A percentile compares a stretch with the other conserved stretches of the same genome.
These are phyloP conservation scores for Ophiocordyceps camponoti-floridani DNA, from an alignment of 2,329 filamentous ascomycete species.

Conservation along the genomic window DNA sequence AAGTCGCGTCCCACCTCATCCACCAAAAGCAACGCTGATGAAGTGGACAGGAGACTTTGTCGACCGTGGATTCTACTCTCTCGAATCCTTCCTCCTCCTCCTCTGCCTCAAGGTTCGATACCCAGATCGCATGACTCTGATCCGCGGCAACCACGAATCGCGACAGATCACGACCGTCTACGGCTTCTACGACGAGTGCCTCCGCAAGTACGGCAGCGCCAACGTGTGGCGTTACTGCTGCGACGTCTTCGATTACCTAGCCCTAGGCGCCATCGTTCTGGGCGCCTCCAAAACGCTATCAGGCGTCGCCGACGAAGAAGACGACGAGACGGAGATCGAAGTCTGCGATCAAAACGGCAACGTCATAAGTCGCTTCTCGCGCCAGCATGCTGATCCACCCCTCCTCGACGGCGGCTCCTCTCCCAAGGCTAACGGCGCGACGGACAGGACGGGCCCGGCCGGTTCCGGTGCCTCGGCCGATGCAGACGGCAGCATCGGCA, in stretches of 20 bases:
- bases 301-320: constrained; percentile 21
- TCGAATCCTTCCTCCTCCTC: constrained; percentile 92
- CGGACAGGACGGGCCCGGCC: constrained; percentile 44
- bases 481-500: constrained; percentile 63
- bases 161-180: constrained; percentile 98
- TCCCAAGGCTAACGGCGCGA: constrained; percentile 1
- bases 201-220: constrained; percentile 96
- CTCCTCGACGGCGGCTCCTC: constrained; percentile 6
- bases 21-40: constrained; percentile 2
- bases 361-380: constrained; percentile 54
- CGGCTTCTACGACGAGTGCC: constrained; percentile 97
- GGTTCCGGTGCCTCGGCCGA: constrained; percentile 63
- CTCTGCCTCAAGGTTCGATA: constrained; percentile 97
- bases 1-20: constrained; percentile 38
- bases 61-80: constrained; percentile 95
- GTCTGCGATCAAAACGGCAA: constrained; percentile 73
- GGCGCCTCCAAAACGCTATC: constrained; percentile 56
- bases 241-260: constrained; percentile 96
- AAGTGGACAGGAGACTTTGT: constrained; percentile 72
- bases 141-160: constrained; percentile 97
- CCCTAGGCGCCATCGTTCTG: constrained; percentile 84
- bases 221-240: constrained; percentile 99
- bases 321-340: constrained; percentile 66
- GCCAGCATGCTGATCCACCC: constrained; percentile 18
- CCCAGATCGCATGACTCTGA: constrained; percentile 91